Base-by-base conservation (phyloP, 495 filamentous ascomycete genomes). In the Penicillium arizonense region DNA sequence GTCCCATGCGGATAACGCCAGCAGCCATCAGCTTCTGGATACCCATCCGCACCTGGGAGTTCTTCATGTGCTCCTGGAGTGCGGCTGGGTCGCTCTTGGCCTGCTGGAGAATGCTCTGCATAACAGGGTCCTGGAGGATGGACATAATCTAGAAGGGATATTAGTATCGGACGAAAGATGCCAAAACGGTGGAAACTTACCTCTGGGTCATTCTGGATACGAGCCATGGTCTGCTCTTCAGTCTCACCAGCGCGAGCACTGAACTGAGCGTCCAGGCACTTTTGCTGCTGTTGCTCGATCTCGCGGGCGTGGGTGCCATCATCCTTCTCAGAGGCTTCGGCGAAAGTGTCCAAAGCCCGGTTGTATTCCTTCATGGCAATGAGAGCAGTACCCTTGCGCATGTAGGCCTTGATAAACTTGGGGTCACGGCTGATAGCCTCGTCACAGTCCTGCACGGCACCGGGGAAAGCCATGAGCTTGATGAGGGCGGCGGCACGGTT, bases 361-460 rank as follows among this genome's bases (percentile, higher is more conserved):
- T 84, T 96, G 76, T 95, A 97, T 70, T 99, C 91, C 61, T 91
- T 88, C 94, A 99, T 99, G 50, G 89, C 91, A 55, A 95, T 87
- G 66, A 87, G 87, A 13, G 92, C 89, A 70, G 96, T 89, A 0
- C 91, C 90, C 77, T 97, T 97, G 62, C 94, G 85, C 60, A 97
- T 85, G 69, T 96, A 96, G 1, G 94, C 94, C 28, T 92, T 82
- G 74, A 97, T 91, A 73, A 99, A 97, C 68, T 89, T 89, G 50
- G 87, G 80, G 64, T 99, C 94, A 46, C 86, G 89, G 80, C 87
- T 86, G 70, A 94, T 91, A 32, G 94, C 95, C 65, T 80, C 74
- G 72, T 97, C 88, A 67, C 95, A 97, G 77, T 99, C 95, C 43
- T 88, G 82, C 40, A 97, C 87, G 1, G 94, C 94, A 58, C 86